Evolutionary conservation across 129 eudicot genomes (phyloP), one percentile per base, ranked within the genome.

Genomic region (Calendula officinalis): DNA sequence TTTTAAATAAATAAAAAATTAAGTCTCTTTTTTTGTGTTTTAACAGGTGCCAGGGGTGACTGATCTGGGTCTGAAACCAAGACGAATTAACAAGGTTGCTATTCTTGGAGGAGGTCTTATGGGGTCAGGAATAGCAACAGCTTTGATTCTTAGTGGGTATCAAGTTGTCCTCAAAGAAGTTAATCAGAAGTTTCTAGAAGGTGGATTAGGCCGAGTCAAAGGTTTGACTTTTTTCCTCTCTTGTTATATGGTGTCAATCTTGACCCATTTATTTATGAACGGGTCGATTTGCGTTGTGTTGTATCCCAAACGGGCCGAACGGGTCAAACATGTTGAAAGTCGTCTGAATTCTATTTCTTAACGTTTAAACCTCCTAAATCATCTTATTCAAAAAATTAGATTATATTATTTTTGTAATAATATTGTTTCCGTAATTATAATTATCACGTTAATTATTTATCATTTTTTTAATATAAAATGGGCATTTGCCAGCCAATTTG

Each of bases 91-190:
- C 12, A 88, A 81, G 83, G 95, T 94, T 62, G 99, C 94, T 44
- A 75, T 94, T 72, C 87, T 94, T 63, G 99, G 99, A 50, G 99
- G 99, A 37, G 99, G 99, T 16, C 75, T 86, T 22, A 94, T 86
- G 97, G 99, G 99, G 30, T 94, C 99, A 35, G 95, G 99, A 48
- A 94, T 94, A 77, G 97, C 99, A 55, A 94, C 95, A 7, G 92
- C 97, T 52, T 62, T 94, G 58, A 67, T 88, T 73, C 82, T 86
- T 36, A 77, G 86, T 66, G 83, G 80, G 13, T 94, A 85, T 72
- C 76, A 78, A 38, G 99, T 94, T 62, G 56, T 88, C 45, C 74
- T 88, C 44, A 94, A 94, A 83, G 99, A 94, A 86, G 92, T 94
- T 49, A 94, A 89, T 62, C 87, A 94, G 37, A 89, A 83, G 39